These are phyloP conservation scores for Posidonia oceanica DNA, from an alignment of 116 monocot species.

Conservation along the genomic window DNA sequence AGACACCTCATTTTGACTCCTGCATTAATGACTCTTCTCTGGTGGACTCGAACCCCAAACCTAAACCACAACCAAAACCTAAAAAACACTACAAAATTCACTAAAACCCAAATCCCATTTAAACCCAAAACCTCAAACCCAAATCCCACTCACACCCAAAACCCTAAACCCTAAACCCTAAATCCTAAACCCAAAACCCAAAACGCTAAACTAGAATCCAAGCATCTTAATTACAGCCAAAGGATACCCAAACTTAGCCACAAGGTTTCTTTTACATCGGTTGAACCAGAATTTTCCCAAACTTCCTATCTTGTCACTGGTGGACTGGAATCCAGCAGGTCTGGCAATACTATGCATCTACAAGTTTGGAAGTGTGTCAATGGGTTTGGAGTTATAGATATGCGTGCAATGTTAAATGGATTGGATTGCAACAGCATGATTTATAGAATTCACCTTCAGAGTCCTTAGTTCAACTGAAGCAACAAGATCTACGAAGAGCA, in stretches of 20 bases:
- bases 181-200: no score
- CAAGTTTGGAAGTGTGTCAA: slow-evolving; percentile 79
- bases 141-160: no score
- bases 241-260: slow-evolving; percentile 92
- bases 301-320: slow-evolving; percentile 57
- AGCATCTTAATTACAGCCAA: slow-evolving; percentile 87
- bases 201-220: no score
- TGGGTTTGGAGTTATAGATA: slow-evolving; percentile 95
- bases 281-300: slow-evolving; percentile 43
- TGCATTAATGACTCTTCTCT: no score
- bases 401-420: slow-evolving; percentile 95
- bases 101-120: no score
- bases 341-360: slow-evolving; percentile 84
- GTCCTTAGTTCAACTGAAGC: slow-evolving; percentile 43
- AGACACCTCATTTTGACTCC: no score
- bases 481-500: slow-evolving; percentile 62
- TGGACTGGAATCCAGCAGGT: slow-evolving; percentile 96
- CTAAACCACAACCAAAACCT: no score
- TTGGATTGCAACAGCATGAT: slow-evolving; percentile 70
- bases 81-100: no score
- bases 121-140: no score
- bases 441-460: slow-evolving; percentile 42
- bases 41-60: no score
- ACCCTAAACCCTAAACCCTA: no score
- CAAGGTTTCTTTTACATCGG: slow-evolving; percentile 68